Evolutionary conservation across 2,329 filamentous ascomycete species (phyloP), one percentile per base, ranked within the genome.

Genomic region (Arthrobotrys entomopaga): DNA sequence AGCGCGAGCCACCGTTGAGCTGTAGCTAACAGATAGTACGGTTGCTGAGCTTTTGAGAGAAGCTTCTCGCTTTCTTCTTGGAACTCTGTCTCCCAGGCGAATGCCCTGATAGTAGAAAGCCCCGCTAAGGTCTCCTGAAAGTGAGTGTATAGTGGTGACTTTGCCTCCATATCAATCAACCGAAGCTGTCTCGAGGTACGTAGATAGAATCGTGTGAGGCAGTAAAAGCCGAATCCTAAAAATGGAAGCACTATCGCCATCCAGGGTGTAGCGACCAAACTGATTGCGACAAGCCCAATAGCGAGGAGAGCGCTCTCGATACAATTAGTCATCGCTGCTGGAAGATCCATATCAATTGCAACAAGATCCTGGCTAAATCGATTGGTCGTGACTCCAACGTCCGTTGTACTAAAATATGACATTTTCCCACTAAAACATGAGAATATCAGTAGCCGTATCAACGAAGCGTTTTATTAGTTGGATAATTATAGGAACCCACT

Each of bases 111-210:
- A 0, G 73, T 78, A 1, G 77, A 56, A 0, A 50, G 38, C 0
- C 77, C 77, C 0, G 43, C 40, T 1, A 77, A 75, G 1, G 78
- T 77, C 19, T 79, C 78, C 0, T 70, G 58, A 49, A 84, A 82
- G 5, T 81, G 79, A 0, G 81, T 80, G 56, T 82, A 83, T 0
- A 83, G 67, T 0, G 82, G 82, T 0, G 80, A 79, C 54, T 83
- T 83, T 10, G 81, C 79, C 71, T 84, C 82, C 0, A 84, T 79
- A 19, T 84, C 82, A 0, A 84, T 78, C 2, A 82, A 76, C 3
- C 83, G 80, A 0, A 84, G 69, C 49, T 84, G 83, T 0, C 83
- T 79, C 0, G 83, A 84, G 0, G 83, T 84, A 11, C 80, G 79
- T 0, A 84, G 79, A 63, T 84, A 84, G 19, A 79, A 80, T 5